Percentiles rank a stretch among this genome's conserved stretches.
phyloP scores from a whole-genome alignment of 1,284 basidiomycete genomes.

The Ganoderma sp. region DNA sequence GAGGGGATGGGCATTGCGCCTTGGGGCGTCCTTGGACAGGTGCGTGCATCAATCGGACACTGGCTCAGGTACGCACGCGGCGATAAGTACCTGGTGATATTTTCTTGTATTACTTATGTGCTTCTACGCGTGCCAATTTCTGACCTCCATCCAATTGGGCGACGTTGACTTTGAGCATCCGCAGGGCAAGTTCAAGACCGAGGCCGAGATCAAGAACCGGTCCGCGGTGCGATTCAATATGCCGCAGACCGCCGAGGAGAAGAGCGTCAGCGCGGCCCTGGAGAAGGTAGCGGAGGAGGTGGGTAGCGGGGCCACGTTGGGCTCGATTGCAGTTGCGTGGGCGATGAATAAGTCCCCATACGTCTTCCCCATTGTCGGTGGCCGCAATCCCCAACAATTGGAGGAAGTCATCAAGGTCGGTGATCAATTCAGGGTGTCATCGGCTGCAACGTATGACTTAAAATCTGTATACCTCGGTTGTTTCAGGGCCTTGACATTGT shows the following conservation, averaged over 20 bases:
- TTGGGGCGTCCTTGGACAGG: constrained; percentile 33
- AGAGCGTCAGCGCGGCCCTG: constrained; percentile 30
- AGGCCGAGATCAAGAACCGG: constrained; percentile 47
- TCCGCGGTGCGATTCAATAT: constrained; percentile 34
- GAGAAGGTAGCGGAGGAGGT: constrained; percentile 33
- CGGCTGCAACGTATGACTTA: background rate
- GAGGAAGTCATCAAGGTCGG: constrained; percentile 47
- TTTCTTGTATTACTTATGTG: background rate
- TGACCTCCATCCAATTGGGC: background rate
- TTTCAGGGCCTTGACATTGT: constrained; percentile 49
- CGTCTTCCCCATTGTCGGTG: constrained; percentile 26
- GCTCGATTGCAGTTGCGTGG: constrained; percentile 35
- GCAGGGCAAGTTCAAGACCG: constrained; percentile 28
- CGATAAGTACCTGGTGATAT: background rate
- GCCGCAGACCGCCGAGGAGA: constrained; percentile 27
- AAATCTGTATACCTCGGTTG: constrained; percentile 28
- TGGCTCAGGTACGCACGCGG: background rate
- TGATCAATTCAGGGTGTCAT: no score
- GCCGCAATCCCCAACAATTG: constrained; percentile 45
- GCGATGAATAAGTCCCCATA: constrained; percentile 34
- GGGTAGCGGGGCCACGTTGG: constrained; percentile 33
- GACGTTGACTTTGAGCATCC: background rate
- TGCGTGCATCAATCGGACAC: constrained; percentile 17
- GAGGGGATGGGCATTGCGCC: constrained; percentile 28
- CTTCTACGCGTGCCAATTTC: background rate